These are phyloP conservation scores for Ustilago curta DNA, from an alignment of 1,284 basidiomycete genomes.

Conservation along the genomic window DNA sequence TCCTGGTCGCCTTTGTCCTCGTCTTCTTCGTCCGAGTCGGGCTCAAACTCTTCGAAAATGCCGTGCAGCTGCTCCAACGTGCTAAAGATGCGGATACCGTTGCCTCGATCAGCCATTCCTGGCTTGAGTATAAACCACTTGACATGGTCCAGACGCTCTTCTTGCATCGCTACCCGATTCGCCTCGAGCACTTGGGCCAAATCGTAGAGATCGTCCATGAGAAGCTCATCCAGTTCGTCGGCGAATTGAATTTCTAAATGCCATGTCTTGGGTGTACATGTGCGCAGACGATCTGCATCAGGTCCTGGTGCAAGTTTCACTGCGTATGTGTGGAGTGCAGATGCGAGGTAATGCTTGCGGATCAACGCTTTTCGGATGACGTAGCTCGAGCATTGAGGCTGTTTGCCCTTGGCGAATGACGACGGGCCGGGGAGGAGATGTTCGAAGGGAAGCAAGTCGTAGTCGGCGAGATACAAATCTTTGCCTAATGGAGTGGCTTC, in stretches of 20 bases:
- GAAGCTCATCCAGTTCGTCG: constrained; percentile 94
- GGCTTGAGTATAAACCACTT: constrained; percentile 79
- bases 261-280: constrained; percentile 80
- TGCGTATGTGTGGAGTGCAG: constrained; percentile 74
- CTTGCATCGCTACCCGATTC: constrained; percentile 36
- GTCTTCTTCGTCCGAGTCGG: constrained; percentile 71
- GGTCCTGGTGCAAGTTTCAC: constrained; percentile 48
- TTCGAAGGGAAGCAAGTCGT: constrained; percentile 66
- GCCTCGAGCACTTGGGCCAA: constrained; percentile 75
- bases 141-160: constrained; percentile 71
- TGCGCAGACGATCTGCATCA: constrained; percentile 17
- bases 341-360: constrained; percentile 91
- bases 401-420: constrained; percentile 21
- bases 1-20: constrained; percentile 65
- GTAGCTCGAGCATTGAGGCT: constrained; percentile 83
- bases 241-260: constrained; percentile 89
- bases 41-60: constrained; percentile 89
- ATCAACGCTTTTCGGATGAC: constrained; percentile 92
- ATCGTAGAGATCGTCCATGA: constrained; percentile 93
- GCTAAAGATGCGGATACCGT: constrained; percentile 92
- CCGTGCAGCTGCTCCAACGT: constrained; percentile 78
- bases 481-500: constrained; percentile 15
- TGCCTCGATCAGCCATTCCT: constrained; percentile 94
- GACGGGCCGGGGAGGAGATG: constrained; percentile 33
- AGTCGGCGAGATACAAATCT: constrained; percentile 62